A percentile compares a stretch with the other conserved stretches of the same genome.
These are phyloP conservation scores for Haematococcus lacustris DNA, from an alignment of 139 green algal species.

Conservation along the genomic window DNA sequence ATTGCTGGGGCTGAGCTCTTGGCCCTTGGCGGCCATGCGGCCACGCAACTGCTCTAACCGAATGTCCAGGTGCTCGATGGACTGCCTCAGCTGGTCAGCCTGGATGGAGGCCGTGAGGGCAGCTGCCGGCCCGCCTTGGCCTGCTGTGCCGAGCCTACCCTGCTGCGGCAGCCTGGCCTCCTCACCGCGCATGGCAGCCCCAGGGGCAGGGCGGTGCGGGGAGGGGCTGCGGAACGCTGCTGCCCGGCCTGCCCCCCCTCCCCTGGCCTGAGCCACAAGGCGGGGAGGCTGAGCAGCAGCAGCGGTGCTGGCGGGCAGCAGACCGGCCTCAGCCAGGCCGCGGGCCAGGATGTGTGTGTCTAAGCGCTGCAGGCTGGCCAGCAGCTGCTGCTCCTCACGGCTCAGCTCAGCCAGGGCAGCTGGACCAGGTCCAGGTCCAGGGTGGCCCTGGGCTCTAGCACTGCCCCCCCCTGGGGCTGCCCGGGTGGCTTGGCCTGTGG, in stretches of 20 bases:
- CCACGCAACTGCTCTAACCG: no score
- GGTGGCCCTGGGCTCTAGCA: not conserved
- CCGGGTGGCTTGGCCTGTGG: not conserved
- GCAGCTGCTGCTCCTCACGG: conserved; percentile 30
- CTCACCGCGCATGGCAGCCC: not conserved
- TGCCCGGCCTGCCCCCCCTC: no score
- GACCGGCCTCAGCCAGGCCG: conserved; percentile 9
- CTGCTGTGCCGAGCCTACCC: no score
- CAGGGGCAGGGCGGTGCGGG: not conserved
- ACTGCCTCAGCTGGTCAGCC: conserved; percentile 26
- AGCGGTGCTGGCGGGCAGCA: not conserved
- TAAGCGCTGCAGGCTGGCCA: conserved; percentile 29
- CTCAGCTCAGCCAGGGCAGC: not conserved
- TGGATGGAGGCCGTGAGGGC: conserved; percentile 1
- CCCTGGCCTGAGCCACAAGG: no score
- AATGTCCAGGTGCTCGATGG: conserved; percentile 29
- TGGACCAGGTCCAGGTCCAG: not conserved
- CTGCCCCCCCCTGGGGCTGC: not conserved
- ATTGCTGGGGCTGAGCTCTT: no score
- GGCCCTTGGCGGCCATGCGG: no score
- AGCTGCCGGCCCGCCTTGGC: not conserved
- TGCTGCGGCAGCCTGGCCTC: not conserved
- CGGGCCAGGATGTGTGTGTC: conserved; percentile 21
- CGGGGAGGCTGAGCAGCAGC: no score
- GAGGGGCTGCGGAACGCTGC: no score